Base-by-base conservation (phyloP, 2,329 filamentous ascomycete genomes). In the Leptographium lundbergii region DNA sequence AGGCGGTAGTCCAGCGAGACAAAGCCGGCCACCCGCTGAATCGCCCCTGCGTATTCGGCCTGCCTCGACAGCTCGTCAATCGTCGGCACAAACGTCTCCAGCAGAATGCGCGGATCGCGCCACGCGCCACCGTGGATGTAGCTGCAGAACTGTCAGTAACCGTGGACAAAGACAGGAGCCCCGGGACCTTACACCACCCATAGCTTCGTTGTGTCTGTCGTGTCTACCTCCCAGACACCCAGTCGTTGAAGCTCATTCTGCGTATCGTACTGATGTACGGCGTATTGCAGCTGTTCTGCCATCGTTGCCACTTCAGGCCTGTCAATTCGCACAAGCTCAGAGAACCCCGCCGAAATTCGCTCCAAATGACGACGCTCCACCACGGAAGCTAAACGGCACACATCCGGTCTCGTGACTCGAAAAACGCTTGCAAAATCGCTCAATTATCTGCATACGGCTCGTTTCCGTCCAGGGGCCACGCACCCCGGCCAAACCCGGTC, bases 191-290 rank as follows among this genome's bases (percentile, higher is more conserved):
- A 56, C 54, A 57, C 52, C 6, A 52, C 56, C 56, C 56, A 57
- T 36, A 47, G 47, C 47, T 57, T 57, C 24, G 47, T 27, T 17
- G 10, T 17, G 47, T 52, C 47, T 13, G 32, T 24, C 3, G 56
- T 39, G 56, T 57, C 56, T n/a, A 57, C 47, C 10, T 51, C 56
- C 56, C 56, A 57, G 47, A 57, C 48, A 11, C 56, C 56, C 13
- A 57, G 13, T 4, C 22, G 29, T n/a, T 57, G 56, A 2, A 51
- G 56, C n/a, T 27, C 19, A 47, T 42, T 5, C 7, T 27, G 6
- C 14, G 13, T 42, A 24, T 24, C 56, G 47, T 52, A 57, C 3
- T 27, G 29, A 22, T 57, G 56, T n/a, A 53, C 51, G 9, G 29
- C 19, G 11, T 53, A 32, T 17, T 11, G 51, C 14, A 53, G 51